phyloP scores from a whole-genome alignment of 139 green algal genomes.

The Chlorella sp. region DNA sequence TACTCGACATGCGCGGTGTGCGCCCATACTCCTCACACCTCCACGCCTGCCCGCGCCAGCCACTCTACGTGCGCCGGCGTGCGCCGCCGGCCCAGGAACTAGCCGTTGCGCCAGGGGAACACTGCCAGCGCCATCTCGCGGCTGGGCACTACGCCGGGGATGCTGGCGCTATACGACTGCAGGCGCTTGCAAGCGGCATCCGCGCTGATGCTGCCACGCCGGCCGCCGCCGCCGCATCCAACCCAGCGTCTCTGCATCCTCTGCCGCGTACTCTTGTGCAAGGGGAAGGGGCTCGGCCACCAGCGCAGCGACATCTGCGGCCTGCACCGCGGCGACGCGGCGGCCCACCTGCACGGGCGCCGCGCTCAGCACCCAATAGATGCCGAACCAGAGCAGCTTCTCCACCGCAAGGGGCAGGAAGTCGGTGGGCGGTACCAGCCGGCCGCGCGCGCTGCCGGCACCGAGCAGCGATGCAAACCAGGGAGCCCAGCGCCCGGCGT shows the following conservation, averaged over 20 bases:
- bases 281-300: slow-evolving; percentile 46
- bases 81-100: slow-evolving; percentile 15
- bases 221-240: too few relatives aligned
- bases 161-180: slow-evolving; percentile 43
- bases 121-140: slow-evolving; percentile 56
- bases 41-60: slow-evolving; percentile 33
- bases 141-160: slow-evolving; percentile 45
- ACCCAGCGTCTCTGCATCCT: too few relatives aligned
- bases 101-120: slow-evolving; percentile 57
- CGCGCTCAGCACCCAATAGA: slow-evolving; percentile 58
- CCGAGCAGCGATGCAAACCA: slow-evolving; percentile 21
- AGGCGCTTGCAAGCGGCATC: too few relatives aligned
- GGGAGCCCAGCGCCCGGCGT: slow-evolving; percentile 4
- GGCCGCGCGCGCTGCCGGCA: slow-evolving; percentile 29
- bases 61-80: slow-evolving; percentile 34
- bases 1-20: too few relatives aligned
- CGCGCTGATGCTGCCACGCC: too few relatives aligned
- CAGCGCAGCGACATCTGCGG: slow-evolving; percentile 19
- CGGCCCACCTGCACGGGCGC: slow-evolving; percentile 46
- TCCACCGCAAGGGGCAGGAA: slow-evolving; percentile 23
- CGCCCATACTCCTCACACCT: slow-evolving; percentile 5
- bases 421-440: neutral
- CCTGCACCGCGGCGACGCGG: slow-evolving; percentile 21
- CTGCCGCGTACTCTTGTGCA: neutral
- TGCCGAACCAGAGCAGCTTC: slow-evolving; percentile 49